phyloP scores from a whole-genome alignment of 352 stramenopile species.

The Globisporangium yorkense region DNA sequence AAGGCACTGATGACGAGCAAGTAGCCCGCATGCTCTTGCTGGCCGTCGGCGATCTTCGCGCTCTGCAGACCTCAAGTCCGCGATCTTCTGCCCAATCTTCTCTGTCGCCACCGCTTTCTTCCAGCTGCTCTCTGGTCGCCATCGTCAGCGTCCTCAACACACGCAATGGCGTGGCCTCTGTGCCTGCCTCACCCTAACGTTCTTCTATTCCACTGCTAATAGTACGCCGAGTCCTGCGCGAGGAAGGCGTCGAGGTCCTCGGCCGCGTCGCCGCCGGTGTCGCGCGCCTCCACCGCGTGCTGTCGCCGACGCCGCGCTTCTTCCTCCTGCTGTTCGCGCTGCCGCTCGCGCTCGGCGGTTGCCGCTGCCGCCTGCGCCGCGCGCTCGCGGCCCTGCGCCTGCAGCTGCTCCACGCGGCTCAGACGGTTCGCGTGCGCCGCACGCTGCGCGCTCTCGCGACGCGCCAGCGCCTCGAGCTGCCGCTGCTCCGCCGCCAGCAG shows the following conservation, averaged over 20 bases:
- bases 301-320: conserved; percentile 25
- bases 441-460: conserved; percentile 21
- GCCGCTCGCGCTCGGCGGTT: conserved; percentile 20
- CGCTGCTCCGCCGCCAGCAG: conserved; percentile 36
- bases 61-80: no score
- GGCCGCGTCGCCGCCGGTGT: conserved; percentile 24
- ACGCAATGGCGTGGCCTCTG: no score
- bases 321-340: conserved; percentile 23
- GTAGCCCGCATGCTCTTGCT: no score
- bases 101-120: no score
- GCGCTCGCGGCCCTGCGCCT: conserved; percentile 48
- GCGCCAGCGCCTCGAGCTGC: conserved; percentile 35
- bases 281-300: conserved; percentile 34
- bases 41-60: no score
- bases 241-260: conserved; percentile 61
- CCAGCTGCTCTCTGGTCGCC: no score
- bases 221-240: conserved; percentile 38
- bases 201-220: conserved; percentile 17
- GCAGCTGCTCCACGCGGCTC: conserved; percentile 54
- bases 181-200: no score
- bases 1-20: no score
- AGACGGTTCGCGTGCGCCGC: conserved; percentile 23
- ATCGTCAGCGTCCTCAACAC: no score
- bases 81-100: no score
- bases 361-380: conserved; percentile 5